These are phyloP conservation scores for Dryas drummondii DNA, from an alignment of 306 rosid species.

Conservation along the genomic window DNA sequence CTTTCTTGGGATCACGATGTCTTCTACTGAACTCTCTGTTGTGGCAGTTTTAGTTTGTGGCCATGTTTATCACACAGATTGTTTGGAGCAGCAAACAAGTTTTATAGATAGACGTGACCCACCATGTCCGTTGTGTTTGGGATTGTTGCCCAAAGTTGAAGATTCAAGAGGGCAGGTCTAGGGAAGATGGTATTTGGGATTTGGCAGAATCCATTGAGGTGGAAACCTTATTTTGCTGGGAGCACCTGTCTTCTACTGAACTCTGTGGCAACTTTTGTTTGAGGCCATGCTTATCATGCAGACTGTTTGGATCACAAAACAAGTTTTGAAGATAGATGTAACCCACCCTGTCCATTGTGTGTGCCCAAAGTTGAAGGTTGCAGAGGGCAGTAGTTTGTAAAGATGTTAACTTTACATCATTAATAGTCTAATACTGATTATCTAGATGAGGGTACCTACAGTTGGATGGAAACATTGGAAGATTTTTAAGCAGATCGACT, in stretches of 20 bases:
- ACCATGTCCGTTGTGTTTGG: slow-evolving; percentile 59
- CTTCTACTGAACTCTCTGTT: slow-evolving; percentile 57
- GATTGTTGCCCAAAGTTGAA: slow-evolving; percentile 32
- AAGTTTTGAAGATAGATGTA: slow-evolving; percentile 46
- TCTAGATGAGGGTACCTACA: slow-evolving; percentile 22
- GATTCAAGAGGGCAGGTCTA: slow-evolving; percentile 36
- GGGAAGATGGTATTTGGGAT: slow-evolving; percentile 47
- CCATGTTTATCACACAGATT: slow-evolving; percentile 81
- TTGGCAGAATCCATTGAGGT: slow-evolving; percentile 53
- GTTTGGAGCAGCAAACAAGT: slow-evolving; percentile 70
- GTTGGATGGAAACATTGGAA: slow-evolving; percentile 28
- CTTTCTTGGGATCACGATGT: slow-evolving; percentile 41
- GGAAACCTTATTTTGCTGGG: slow-evolving; percentile 42
- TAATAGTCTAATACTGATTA: slow-evolving; percentile 16
- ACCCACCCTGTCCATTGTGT: slow-evolving; percentile 60
- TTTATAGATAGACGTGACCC: slow-evolving; percentile 67
- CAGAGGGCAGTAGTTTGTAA: slow-evolving; percentile 25
- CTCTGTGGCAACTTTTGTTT: slow-evolving; percentile 70
- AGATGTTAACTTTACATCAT: slow-evolving; percentile 10
- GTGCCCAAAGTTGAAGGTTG: slow-evolving; percentile 34
- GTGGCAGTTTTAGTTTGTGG: slow-evolving; percentile 89
- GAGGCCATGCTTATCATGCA: slow-evolving; percentile 74
- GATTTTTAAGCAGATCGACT: slow-evolving; percentile 4
- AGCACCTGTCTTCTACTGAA: slow-evolving; percentile 48
- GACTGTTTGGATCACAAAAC: slow-evolving; percentile 66